Evolutionary conservation across 2,329 filamentous ascomycete genomes (phyloP).

Genomic region (Daldinia eschscholtzii): DNA sequence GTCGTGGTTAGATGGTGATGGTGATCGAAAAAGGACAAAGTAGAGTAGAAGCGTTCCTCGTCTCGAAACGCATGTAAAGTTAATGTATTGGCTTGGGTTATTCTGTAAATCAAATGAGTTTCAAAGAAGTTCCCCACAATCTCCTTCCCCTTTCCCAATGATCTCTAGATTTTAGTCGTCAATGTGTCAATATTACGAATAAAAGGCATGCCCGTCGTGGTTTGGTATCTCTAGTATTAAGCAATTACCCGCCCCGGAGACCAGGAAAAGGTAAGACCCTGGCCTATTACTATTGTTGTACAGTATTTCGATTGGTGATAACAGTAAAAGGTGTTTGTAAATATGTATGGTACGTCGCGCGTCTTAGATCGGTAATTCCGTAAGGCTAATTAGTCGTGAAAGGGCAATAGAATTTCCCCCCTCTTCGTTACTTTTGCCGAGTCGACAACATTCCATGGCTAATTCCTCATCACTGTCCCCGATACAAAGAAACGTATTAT

Average conservation of each 20-base stretch:
- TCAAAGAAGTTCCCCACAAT: slow-evolving; percentile 31
- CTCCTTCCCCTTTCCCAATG: slow-evolving; percentile 39
- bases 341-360: slow-evolving; percentile 40
- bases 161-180: slow-evolving; percentile 49
- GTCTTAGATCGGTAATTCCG: slow-evolving; percentile 32
- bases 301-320: slow-evolving; percentile 40
- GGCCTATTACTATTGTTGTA: slow-evolving; percentile 49
- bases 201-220: slow-evolving; percentile 46
- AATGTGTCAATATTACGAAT: slow-evolving; percentile 45
- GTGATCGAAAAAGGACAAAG: slow-evolving; percentile 24
- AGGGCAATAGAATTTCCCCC: slow-evolving; percentile 16
- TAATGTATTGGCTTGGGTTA: slow-evolving; percentile 48
- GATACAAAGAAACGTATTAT: slow-evolving; percentile 17
- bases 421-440: slow-evolving; percentile 24
- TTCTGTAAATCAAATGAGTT: slow-evolving; percentile 41
- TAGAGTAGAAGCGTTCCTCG: slow-evolving; percentile 39
- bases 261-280: slow-evolving; percentile 28
- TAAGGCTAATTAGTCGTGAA: slow-evolving; percentile 32
- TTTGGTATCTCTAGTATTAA: slow-evolving; percentile 49
- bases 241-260: slow-evolving; percentile 39
- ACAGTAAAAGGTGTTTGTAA: slow-evolving; percentile 35
- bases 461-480: slow-evolving; percentile 16
- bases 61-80: slow-evolving; percentile 46
- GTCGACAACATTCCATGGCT: slow-evolving; percentile 22
- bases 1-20: slow-evolving; percentile 25